Base-by-base conservation (phyloP, 1,284 basidiomycete species). In the Naganishia liquefaciens region DNA sequence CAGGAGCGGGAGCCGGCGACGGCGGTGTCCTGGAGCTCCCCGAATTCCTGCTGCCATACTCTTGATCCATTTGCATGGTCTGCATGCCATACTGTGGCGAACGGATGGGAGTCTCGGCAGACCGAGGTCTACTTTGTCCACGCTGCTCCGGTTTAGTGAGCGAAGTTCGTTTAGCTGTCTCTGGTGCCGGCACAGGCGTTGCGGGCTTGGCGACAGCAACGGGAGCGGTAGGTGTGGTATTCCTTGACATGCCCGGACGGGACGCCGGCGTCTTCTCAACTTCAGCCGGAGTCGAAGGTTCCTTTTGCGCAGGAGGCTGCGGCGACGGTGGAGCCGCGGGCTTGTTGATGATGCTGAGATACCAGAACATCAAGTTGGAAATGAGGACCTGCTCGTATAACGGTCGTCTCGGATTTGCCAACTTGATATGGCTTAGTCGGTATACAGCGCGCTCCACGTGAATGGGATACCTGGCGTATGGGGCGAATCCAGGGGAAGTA, bases 361-460 rank as follows among this genome's bases (percentile, higher is more conserved):
- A 99, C 95, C 95, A 99, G 83, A 99, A 99, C 94, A 98, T 99
- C 71, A 99, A 83, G 77, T 99, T 99, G 73, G 93, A 96, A 78
- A 99, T 99, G 68, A 99, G 81, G 55, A 99, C 95, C 78, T 99
- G 95, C 81, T 99, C 96, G 74, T 96, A 98, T 19, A 99, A 82
- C 21, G 96, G 93, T 49, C 95, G 84, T 60, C 96, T 84, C 11
- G 95, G 94, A 77, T 99, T 98, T 27, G 96, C 95, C 50, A 99
- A 83, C 80, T 99, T 99, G 83, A 99, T 98, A 76, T 99, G 95
- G 76, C 90, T 93, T 57, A 99, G 82, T 60, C 95, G 84, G 79
- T 99, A 99, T 58, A 99, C 94, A 2, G 95, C 95, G 27, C 95
- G 86, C 79, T 99, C 95, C 70, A 99, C 93, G 74, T 98, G 95